These are phyloP conservation scores for Salvia hispanica DNA, from an alignment of 257 asterid species.

Conservation along the genomic window DNA sequence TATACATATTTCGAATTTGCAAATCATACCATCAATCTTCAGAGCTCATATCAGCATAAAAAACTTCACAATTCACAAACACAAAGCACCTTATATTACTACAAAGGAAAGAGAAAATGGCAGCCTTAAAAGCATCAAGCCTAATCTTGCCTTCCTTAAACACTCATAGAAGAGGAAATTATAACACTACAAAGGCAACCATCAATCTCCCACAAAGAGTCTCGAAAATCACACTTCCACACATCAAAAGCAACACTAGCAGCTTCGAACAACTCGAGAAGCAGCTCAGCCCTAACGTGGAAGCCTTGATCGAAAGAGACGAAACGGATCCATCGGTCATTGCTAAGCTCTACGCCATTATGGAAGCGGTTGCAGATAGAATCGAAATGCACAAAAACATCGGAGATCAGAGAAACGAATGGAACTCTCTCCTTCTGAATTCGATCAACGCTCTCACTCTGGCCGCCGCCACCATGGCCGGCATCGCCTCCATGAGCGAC, in stretches of 20 bases:
- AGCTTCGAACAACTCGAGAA: constrained; percentile 5
- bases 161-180: neutral
- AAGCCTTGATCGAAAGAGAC: neutral
- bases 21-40: neutral
- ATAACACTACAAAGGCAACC: constrained; percentile 3
- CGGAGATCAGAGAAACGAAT: constrained; percentile 55
- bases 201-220: constrained; percentile 20
- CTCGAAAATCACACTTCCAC: constrained; percentile 17
- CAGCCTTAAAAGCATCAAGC: constrained; percentile 27
- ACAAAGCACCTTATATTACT: neutral
- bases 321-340: constrained; percentile 21
- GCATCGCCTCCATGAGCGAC: constrained; percentile 33
- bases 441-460: constrained; percentile 53
- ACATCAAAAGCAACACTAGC: neutral
- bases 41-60: neutral
- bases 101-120: constrained; percentile 21
- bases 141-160: constrained; percentile 8
- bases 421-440: constrained; percentile 51
- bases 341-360: constrained; percentile 49
- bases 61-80: neutral
- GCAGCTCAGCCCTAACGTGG: constrained; percentile 12
- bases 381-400: constrained; percentile 62
- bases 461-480: constrained; percentile 43
- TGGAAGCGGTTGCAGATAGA: constrained; percentile 62
- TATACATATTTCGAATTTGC: constrained; percentile 11